Percentiles rank a stretch among this genome's conserved stretches.
Conservation (phyloP, 2,329 filamentous ascomycete genomes). For the Didymella segeticola region DNA sequence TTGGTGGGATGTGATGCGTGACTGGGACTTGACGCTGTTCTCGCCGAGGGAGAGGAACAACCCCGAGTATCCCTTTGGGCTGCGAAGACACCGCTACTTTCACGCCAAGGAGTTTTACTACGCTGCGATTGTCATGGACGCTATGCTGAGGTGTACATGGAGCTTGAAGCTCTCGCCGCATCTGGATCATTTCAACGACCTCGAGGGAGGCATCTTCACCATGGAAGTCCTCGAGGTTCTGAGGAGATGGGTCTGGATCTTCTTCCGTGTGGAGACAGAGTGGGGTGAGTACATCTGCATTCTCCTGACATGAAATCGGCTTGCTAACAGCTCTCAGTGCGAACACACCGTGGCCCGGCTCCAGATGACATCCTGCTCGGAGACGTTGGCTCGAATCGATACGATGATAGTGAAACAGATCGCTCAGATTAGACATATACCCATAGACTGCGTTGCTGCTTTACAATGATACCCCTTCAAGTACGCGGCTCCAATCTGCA, state of each 20-base stretch:
- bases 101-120: constrained; percentile 80
- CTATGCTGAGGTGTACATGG: constrained; percentile 89
- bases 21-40: constrained; percentile 94
- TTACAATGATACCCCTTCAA: constrained; percentile 8
- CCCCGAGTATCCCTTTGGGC: constrained; percentile 74
- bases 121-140: constrained; percentile 76
- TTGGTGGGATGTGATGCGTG: constrained; percentile 96
- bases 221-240: constrained; percentile 87
- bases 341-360: constrained; percentile 61
- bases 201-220: constrained; percentile 87
- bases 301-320: neutral
- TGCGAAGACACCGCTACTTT: constrained; percentile 78
- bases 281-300: constrained; percentile 66
- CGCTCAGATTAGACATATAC: constrained; percentile 15
- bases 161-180: constrained; percentile 83
- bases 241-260: constrained; percentile 95
- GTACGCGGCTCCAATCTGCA: neutral
- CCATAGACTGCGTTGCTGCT: constrained; percentile 6
- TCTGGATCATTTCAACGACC: constrained; percentile 82
- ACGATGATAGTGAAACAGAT: constrained; percentile 62
- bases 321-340: constrained; percentile 50
- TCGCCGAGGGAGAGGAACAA: constrained; percentile 65
- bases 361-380: constrained; percentile 77
- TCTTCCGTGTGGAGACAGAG: constrained; percentile 93
- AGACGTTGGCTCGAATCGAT: constrained; percentile 65